Percentiles rank a stretch among this genome's conserved stretches.
Evolutionary conservation across 2,329 filamentous ascomycete genomes (phyloP).

Genomic region (Aureobasidium pullulans): DNA sequence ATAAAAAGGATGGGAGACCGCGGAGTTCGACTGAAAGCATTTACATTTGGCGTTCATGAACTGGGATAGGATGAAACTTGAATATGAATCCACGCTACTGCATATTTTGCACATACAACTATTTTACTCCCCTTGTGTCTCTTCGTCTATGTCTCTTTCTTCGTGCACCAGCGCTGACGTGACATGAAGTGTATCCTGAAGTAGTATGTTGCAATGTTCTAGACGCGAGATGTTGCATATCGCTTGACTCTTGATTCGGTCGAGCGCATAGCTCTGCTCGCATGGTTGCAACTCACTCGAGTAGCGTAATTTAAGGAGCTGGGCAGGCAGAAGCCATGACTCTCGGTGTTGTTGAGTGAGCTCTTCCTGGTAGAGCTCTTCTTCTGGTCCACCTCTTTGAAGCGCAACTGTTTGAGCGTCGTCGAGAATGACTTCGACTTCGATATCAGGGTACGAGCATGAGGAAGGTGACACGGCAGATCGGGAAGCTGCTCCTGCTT

Average conservation of each 20-base stretch:
- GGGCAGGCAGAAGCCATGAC: too few species aligned
- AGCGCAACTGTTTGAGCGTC: neutral
- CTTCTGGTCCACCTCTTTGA: too few species aligned
- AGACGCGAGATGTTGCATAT: too few species aligned
- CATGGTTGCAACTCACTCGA: too few species aligned
- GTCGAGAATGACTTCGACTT: neutral
- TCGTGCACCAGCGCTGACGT: neutral
- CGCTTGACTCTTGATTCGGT: too few species aligned
- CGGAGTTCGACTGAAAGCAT: constrained; percentile 13
- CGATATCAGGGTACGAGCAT: neutral
- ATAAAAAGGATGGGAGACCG: constrained; percentile 8
- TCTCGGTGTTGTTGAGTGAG: too few species aligned
- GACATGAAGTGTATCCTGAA: too few species aligned
- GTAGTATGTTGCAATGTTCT: too few species aligned
- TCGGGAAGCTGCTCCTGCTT: neutral
- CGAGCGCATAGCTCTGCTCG: too few species aligned
- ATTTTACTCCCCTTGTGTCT: neutral
- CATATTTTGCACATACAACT: constrained; percentile 5
- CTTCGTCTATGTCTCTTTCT: neutral
- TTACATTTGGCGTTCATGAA: constrained; percentile 12
- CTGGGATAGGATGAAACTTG: neutral
- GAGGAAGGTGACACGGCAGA: neutral
- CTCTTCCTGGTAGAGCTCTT: too few species aligned
- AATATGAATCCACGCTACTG: constrained; percentile 9
- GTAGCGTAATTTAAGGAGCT: too few species aligned